A percentile compares a stretch with the other conserved stretches of the same genome.
phyloP scores from a whole-genome alignment of 116 monocot species.

The Phalaenopsis hybrid region DNA sequence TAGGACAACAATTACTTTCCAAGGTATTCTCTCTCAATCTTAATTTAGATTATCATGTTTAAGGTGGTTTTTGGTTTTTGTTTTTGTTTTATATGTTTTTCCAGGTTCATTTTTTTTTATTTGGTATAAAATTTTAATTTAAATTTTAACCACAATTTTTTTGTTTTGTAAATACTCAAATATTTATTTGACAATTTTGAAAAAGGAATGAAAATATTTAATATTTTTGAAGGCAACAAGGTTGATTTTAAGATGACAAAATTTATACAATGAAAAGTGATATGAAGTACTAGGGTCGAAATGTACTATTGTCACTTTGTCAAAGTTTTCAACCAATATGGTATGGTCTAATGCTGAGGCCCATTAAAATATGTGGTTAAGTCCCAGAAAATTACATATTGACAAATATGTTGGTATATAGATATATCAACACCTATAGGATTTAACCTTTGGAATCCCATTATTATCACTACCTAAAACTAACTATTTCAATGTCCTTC shows the following conservation, averaged over 20 bases:
- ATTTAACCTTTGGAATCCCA: background rate
- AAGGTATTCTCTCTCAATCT: too few species aligned
- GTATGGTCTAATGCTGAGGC: background rate
- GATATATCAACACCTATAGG: background rate
- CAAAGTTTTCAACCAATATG: background rate
- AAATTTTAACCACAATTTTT: background rate
- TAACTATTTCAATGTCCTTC: background rate
- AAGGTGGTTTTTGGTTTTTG: too few species aligned
- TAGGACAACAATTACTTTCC: too few species aligned
- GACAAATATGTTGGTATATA: background rate
- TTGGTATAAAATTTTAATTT: background rate
- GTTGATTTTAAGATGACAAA: background rate
- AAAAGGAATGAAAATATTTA: background rate
- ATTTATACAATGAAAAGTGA: background rate
- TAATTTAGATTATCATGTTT: too few species aligned
- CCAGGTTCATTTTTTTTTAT: too few species aligned
- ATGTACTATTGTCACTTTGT: background rate
- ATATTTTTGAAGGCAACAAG: background rate
- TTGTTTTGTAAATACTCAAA: background rate
- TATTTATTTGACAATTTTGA: background rate
- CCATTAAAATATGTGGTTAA: background rate
- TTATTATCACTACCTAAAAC: background rate
- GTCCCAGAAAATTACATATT: background rate
- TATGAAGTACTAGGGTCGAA: background rate
- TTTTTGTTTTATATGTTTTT: too few species aligned